Base-by-base conservation (phyloP, 805 yeast species). In the Yamadazyma endophytica region DNA sequence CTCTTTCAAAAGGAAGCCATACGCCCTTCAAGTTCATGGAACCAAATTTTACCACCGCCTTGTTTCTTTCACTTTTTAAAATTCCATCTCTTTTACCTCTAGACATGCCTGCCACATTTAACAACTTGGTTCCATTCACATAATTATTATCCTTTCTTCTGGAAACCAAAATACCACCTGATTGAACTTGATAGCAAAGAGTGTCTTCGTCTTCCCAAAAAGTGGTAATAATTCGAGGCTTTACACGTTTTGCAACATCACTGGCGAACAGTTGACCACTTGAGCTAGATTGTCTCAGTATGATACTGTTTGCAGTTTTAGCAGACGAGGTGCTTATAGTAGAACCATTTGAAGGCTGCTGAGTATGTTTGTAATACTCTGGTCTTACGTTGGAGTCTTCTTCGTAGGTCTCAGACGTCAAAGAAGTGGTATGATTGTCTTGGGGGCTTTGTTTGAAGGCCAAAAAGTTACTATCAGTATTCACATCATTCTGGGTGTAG, bases 41-140 rank as follows among this genome's bases (percentile, higher is more conserved):
- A 0, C 69, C 69, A 5, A 52, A 52, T 39, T 58, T 57, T 9
- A 58, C 53, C 4, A 61, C 64, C 13, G 27, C 38, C 25, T 56
- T 49, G 5, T 35, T 37, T 32, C 51, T 57, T 33, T 62, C 69
- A 3, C 56, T 42, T 33, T 62, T 62, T 25, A 62, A 44, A 16
- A 61, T 57, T 8, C 68, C 68, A 41, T 62, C 69, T 18, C 68
- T 36, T 36, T 58, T 57, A 4, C 69, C 69, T 32, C 69, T 46
- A 9, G 64, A 54, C 60, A 62, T 58, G 1, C 64, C 64, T 27
- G 60, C 51, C 5, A 58, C 63, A 39, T 62, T 62, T 12, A 62
- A 44, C 7, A 62, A 43, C 32, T 62, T 62, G 4, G 68, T 62
- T 1, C 67, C 68, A 36, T 62, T 62, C 16, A 62, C 47, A 37